phyloP scores from a whole-genome alignment of 1,284 basidiomycete species.

The Ganoderma meredithae region DNA sequence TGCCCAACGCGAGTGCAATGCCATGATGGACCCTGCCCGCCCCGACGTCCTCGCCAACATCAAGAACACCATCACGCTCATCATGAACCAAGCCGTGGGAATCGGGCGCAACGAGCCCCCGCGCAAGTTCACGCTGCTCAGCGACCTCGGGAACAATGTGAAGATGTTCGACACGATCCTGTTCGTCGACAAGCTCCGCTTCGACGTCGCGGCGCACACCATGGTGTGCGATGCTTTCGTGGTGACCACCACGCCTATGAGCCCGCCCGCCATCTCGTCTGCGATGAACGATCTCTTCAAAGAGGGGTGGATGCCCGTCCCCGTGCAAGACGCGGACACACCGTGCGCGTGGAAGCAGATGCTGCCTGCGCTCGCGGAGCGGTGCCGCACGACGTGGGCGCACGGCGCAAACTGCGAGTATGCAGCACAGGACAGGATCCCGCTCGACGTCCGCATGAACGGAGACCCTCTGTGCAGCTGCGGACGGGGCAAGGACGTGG shows the following conservation, averaged over 20 bases:
- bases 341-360: conserved; percentile 53
- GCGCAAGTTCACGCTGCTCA: conserved; percentile 42
- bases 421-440: conserved; percentile 9
- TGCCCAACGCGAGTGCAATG: conserved; percentile 44
- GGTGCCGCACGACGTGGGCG: conserved; percentile 57
- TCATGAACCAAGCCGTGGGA: conserved; percentile 39
- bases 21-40: conserved; percentile 26
- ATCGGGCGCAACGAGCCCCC: conserved; percentile 8
- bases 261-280: conserved; percentile 29
- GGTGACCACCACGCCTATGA: conserved; percentile 43
- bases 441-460: too few relatives aligned
- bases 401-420: conserved; percentile 57
- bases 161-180: conserved; percentile 43
- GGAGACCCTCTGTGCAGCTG: conserved; percentile 54
- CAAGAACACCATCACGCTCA: conserved; percentile 43
- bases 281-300: conserved; percentile 21
- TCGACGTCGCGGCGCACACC: conserved; percentile 54
- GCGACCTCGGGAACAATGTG: conserved; percentile 34
- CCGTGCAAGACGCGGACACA: too few relatives aligned
- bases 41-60: conserved; percentile 40
- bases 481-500: conserved; percentile 52
- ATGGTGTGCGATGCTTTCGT: conserved; percentile 53
- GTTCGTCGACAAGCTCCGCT: conserved; percentile 49
- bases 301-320: too few relatives aligned
- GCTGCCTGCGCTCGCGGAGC: conserved; percentile 55